Evolutionary conservation across 805 yeast species (phyloP).

Genomic region (Yamadazyma phyllophila): DNA sequence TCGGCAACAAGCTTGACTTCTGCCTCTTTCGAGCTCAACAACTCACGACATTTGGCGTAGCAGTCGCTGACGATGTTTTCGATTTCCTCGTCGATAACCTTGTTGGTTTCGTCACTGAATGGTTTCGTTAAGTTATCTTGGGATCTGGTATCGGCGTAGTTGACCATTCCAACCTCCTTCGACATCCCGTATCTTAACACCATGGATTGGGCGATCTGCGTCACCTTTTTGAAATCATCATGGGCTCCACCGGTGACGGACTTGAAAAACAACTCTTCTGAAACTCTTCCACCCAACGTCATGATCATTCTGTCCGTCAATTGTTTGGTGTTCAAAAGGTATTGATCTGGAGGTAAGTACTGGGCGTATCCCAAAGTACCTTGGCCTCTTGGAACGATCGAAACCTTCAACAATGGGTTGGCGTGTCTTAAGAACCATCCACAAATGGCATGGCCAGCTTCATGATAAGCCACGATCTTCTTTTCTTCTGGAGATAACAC

Average conservation of each 20-base stretch:
- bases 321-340: slow-evolving; percentile 72
- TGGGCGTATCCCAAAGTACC: slow-evolving; percentile 97
- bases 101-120: slow-evolving; percentile 79
- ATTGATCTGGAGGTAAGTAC: slow-evolving; percentile 86
- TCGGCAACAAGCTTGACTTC: slow-evolving; percentile 73
- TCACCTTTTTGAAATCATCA: slow-evolving; percentile 89
- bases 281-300: slow-evolving; percentile 90
- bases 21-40: slow-evolving; percentile 56
- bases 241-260: slow-evolving; percentile 90
- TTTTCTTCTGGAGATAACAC: slow-evolving; percentile 79
- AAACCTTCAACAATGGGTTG: slow-evolving; percentile 89
- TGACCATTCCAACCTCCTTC: slow-evolving; percentile 67
- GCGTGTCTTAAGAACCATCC: slow-evolving; percentile 91
- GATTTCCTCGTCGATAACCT: slow-evolving; percentile 66
- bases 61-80: slow-evolving; percentile 65
- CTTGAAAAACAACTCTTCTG: slow-evolving; percentile 84
- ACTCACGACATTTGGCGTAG: slow-evolving; percentile 54
- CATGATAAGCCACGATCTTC: slow-evolving; percentile 87
- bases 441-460: slow-evolving; percentile 95
- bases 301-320: slow-evolving; percentile 84
- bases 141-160: slow-evolving; percentile 49
- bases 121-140: slow-evolving; percentile 63
- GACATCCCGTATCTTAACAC: slow-evolving; percentile 88
- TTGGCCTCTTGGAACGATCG: slow-evolving; percentile 91
- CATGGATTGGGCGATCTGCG: slow-evolving; percentile 87